phyloP scores from a whole-genome alignment of 148 eudicot genomes.

The Rhododendron williamsianum region DNA sequence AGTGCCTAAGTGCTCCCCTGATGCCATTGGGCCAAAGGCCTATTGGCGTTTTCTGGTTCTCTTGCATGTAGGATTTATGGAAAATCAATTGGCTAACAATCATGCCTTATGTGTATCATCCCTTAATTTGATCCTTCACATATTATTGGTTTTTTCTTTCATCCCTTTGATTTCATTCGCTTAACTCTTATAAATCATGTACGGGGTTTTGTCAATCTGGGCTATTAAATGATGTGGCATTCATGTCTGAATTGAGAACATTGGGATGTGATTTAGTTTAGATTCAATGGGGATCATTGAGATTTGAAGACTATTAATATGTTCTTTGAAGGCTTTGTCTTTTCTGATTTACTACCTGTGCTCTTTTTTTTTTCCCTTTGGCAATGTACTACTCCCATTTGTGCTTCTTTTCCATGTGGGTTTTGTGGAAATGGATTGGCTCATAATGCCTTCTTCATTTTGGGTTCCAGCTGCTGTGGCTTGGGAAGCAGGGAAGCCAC shows the following conservation, averaged over 20 bases:
- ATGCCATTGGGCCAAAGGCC: no score
- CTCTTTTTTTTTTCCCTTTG: not conserved
- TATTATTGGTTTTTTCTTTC: not conserved
- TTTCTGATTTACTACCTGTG: not conserved
- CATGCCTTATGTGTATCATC: not conserved
- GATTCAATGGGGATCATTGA: not conserved
- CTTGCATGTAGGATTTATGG: no score
- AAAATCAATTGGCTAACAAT: no score
- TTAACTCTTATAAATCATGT: not conserved
- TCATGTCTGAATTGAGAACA: not conserved
- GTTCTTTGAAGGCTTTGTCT: not conserved
- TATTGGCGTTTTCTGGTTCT: no score
- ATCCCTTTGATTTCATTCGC: not conserved
- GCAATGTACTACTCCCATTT: not conserved
- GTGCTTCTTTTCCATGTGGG: not conserved
- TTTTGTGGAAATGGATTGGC: not conserved
- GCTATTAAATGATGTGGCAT: not conserved
- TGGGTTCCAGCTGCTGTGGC: slow-evolving; percentile 41
- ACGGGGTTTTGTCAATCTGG: not conserved
- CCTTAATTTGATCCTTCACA: not conserved
- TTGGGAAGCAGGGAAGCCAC: slow-evolving; percentile 42
- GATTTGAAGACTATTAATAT: not conserved
- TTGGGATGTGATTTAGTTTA: not conserved
- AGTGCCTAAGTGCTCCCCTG: no score
- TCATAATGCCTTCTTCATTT: not conserved